Evolutionary conservation across 352 stramenopile species (phyloP), one percentile per base, ranked within the genome.

Genomic region (Discostella stelligera): DNA sequence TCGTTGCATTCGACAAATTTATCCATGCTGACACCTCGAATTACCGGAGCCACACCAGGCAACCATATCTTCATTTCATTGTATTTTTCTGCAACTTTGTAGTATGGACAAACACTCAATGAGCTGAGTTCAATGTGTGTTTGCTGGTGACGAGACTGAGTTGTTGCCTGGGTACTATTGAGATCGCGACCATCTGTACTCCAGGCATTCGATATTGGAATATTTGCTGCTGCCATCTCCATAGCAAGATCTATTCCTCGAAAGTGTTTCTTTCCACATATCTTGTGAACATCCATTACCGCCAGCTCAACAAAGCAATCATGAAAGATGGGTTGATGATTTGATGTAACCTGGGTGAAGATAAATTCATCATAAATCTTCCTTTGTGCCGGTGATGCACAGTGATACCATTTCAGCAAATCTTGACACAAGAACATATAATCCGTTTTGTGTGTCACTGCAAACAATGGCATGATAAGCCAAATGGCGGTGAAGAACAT

Each of bases 321-420:
- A 39, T 53, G 39, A 44, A 54, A 59, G 14, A 62, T 52, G 20
- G 55, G 44, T 23, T 18, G 16, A 6, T 60, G 41, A 30, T 37
- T 60, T n/a, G 32, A 9, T 23, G 67, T 68, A n/a, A 66, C n/a
- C n/a, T 64, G 32, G n/a, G 67, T 75, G 44, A 68, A 68, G 6
- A 66, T 68, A 10, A 61, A 62, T 32, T 68, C 56, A 14, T 62
- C 44, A 37, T 75, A 75, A 16, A 75, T 52, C 58, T 30, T 55
- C 27, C 52, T 58, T 27, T 61, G 16, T 32, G 67, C 55, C 2
- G 32, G 55, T 49, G 67, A 63, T 41, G 67, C 55, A 61, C 46
- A 68, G 10, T 75, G 10, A 20, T 59, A 55, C 20, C 61, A 68
- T 11, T 39, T 25, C 27, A 75, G 27, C n/a, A 75, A 48, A 25